These are phyloP conservation scores for Ambrosiella beaveri DNA, from an alignment of 2,329 filamentous ascomycete genomes.

Conservation along the genomic window DNA sequence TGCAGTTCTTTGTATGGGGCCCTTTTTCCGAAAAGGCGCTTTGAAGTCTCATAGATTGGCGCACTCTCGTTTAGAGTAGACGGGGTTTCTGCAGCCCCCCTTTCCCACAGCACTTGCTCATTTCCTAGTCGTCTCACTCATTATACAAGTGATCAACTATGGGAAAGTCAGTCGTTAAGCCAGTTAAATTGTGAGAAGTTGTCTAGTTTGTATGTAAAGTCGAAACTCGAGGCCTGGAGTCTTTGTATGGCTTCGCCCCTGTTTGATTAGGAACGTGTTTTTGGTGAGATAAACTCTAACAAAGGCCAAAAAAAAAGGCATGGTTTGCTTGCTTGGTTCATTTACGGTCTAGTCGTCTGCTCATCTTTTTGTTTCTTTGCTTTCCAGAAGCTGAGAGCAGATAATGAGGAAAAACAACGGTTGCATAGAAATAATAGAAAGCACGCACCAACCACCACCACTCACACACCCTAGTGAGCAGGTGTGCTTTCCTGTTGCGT, in stretches of 20 bases:
- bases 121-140: slow-evolving; percentile 9
- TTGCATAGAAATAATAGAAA: neutral
- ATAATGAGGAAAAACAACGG: neutral
- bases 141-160: neutral
- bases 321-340: too few species aligned
- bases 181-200: too few species aligned
- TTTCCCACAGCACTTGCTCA: slow-evolving; percentile 6
- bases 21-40: neutral
- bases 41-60: neutral
- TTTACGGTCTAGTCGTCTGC: too few species aligned
- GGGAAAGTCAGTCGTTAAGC: too few species aligned
- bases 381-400: too few species aligned
- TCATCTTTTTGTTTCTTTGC: too few species aligned
- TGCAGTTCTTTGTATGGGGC: neutral
- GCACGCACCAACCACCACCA: neutral
- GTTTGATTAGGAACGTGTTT: too few species aligned
- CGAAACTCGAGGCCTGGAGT: too few species aligned
- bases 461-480: neutral
- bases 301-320: neutral
- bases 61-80: neutral
- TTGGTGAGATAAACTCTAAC: neutral
- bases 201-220: too few species aligned
- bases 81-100: slow-evolving; percentile 11
- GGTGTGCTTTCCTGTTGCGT: neutral
- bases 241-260: too few species aligned